A percentile compares a stretch with the other conserved stretches of the same genome.
Evolutionary conservation across 2,329 filamentous ascomycete genomes (phyloP).

Genomic region (Gyromitra esculenta): DNA sequence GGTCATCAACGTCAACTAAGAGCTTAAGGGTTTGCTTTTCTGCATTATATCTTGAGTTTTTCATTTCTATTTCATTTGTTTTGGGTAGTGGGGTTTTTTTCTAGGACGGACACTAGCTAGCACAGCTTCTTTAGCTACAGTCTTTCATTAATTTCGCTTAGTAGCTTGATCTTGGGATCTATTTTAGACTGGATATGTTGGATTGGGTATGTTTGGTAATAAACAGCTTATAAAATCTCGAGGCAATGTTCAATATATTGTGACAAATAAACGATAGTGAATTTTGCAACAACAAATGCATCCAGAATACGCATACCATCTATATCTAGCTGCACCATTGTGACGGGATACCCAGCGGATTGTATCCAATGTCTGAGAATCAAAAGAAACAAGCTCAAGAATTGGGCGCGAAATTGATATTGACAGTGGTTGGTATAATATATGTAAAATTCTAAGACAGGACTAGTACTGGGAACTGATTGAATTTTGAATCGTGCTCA

Average conservation of each 20-base stretch:
- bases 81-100: background rate
- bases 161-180: background rate
- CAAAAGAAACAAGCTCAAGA: too few relatives aligned
- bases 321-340: too few relatives aligned
- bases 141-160: background rate
- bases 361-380: too few relatives aligned
- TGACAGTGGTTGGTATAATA: too few relatives aligned
- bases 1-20: conserved; percentile 14
- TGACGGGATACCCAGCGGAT: too few relatives aligned
- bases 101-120: background rate
- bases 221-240: background rate
- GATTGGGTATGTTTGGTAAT: background rate
- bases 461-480: too few relatives aligned
- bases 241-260: background rate
- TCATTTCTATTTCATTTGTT: background rate
- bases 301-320: too few relatives aligned
- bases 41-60: background rate
- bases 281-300: too few relatives aligned
- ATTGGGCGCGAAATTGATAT: too few relatives aligned
- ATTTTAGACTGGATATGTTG: background rate
- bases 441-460: too few relatives aligned
- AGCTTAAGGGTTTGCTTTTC: background rate
- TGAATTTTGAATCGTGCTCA: too few relatives aligned
- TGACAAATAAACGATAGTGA: too few relatives aligned
- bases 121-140: background rate